These are phyloP conservation scores for Botrytis medusae DNA, from an alignment of 2,329 filamentous ascomycete species.

Conservation along the genomic window DNA sequence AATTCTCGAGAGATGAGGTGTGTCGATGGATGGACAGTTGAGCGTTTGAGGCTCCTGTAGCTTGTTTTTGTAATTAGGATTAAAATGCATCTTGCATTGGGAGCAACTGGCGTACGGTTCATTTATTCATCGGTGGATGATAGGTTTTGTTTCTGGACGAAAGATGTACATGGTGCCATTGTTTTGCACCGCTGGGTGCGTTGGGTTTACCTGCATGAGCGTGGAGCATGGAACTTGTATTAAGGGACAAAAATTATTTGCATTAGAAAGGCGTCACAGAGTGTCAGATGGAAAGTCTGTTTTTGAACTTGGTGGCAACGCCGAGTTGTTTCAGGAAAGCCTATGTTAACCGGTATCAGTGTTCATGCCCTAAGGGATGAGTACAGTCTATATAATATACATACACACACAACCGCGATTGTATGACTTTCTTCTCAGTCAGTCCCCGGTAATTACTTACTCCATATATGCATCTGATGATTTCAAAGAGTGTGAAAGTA, in stretches of 20 bases:
- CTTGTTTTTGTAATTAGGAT: not conserved
- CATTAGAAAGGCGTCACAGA: constrained; percentile 16
- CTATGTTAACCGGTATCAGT: not conserved
- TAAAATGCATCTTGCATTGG: not conserved
- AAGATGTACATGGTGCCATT: not conserved
- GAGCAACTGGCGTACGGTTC: not conserved
- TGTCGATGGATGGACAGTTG: not conserved
- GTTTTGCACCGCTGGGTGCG: not conserved
- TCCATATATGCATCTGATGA: constrained; percentile 9
- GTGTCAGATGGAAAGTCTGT: not conserved
- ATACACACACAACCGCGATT: not conserved
- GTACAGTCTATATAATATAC: not conserved
- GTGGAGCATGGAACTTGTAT: constrained; percentile 18
- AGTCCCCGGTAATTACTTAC: not conserved
- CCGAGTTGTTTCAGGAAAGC: not conserved
- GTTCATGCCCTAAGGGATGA: not conserved
- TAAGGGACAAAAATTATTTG: not conserved
- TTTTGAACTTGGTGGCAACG: not conserved
- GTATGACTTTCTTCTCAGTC: not conserved
- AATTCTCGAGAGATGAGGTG: not conserved
- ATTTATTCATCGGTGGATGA: not conserved
- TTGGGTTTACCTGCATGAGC: constrained; percentile 20
- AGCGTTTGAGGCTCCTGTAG: too few species aligned
- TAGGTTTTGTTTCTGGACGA: not conserved
- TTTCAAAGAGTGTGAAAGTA: constrained; percentile 11